Evolutionary conservation across 1,139 yeast genomes (phyloP).

Genomic region (Lodderomyces parapsilosis): DNA sequence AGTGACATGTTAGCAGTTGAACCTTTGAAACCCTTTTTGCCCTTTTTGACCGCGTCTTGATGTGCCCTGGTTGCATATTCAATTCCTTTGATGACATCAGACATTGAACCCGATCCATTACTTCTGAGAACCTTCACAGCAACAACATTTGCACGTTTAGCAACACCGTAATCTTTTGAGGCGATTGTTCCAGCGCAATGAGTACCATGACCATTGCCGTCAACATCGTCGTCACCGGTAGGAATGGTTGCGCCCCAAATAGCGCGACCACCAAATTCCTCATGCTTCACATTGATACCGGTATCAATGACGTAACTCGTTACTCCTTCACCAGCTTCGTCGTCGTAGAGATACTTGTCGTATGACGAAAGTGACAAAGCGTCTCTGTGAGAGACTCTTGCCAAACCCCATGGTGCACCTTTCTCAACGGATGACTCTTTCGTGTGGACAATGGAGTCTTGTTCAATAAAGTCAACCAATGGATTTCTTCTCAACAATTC

Average conservation of each 20-base stretch:
- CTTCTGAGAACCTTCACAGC: slow-evolving; percentile 78
- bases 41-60: slow-evolving; percentile 52
- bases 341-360: slow-evolving; percentile 65
- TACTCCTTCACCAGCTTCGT: slow-evolving; percentile 45
- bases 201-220: slow-evolving; percentile 95
- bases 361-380: slow-evolving; percentile 69
- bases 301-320: slow-evolving; percentile 46
- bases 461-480: slow-evolving; percentile 74
- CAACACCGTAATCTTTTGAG: slow-evolving; percentile 72
- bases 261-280: slow-evolving; percentile 44
- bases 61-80: slow-evolving; percentile 74
- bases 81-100: slow-evolving; percentile 79
- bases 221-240: slow-evolving; percentile 73
- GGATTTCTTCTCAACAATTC: slow-evolving; percentile 71
- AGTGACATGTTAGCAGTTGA: slow-evolving; percentile 89
- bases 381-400: slow-evolving; percentile 89
- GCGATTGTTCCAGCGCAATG: slow-evolving; percentile 89
- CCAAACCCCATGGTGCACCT: slow-evolving; percentile 96
- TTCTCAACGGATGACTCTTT: slow-evolving; percentile 64
- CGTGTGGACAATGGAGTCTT: slow-evolving; percentile 73
- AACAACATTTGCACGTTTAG: slow-evolving; percentile 70
- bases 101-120: slow-evolving; percentile 77
- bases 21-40: slow-evolving; percentile 70
- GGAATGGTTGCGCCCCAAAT: slow-evolving; percentile 82
- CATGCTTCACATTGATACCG: slow-evolving; percentile 42